Evolutionary conservation across 139 green algal genomes (phyloP), one percentile per base, ranked within the genome.

Genomic region (Zygnema circumcarinatum): DNA sequence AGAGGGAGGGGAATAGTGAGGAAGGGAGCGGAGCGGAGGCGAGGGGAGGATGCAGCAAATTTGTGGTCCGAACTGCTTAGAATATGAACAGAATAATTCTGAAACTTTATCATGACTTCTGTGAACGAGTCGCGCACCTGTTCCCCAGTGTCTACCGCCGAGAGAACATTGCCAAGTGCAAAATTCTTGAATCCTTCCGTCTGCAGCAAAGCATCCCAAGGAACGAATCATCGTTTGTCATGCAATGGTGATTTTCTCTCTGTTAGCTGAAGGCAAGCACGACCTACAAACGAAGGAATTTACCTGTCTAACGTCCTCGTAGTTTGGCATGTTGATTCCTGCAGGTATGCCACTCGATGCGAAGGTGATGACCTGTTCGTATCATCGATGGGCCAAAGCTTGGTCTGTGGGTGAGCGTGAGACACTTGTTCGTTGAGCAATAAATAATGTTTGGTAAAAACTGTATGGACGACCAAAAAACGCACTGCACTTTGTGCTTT

Each of bases 261-360:
- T 35, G 56, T 29, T 35, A 29, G 56, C 56, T 35, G 56, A 29
- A 35, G 56, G 29, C 29, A 72, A 29, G 29, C 56, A 72, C 29
- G 29, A 29, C 29, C 29, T 29, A 72, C 56, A 72, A 29, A 72
- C 29, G 56, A 72, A 29, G 29, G 29, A 29, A 33, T 21, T 25
- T 32, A 38, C 21, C 78, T 85, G 78, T 21, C 80, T 11, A 2
- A 87, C 31, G 80, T 87, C 80, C 67, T 87, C 80, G 80, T 87
- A 87, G 80, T 87, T 87, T 11, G 80, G 80, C 3, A 87, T 87
- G 53, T 87, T 87, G 74, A 87, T 88, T 21, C 80, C 80, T 3
- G 80, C 80, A 3, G 80, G 80, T 3, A 87, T 87, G 74, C 80
- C 80, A 11, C 80, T 84, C 31, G 35, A 85, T 20, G 80, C 80